Evolutionary conservation across 345 rosid species (phyloP).

Genomic region (Brassica cretica): DNA sequence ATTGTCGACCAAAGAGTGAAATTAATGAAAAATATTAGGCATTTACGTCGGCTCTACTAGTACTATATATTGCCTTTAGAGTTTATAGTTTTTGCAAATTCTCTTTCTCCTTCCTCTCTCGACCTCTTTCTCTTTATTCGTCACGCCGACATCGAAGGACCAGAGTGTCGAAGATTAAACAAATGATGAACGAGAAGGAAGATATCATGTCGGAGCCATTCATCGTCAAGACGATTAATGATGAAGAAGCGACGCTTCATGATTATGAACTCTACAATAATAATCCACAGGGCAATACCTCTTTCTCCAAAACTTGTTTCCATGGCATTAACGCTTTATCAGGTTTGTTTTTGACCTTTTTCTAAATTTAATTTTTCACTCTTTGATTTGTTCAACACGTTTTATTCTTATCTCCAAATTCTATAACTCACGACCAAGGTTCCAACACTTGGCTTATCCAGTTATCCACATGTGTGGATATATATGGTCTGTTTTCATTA

Average conservation of each 20-base stretch:
- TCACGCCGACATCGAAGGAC: conserved; percentile 13
- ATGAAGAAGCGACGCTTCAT: conserved; percentile 36
- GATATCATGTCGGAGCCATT: conserved; percentile 38
- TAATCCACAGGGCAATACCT: conserved; percentile 37
- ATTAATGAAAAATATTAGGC: background rate
- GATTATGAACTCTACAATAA: background rate
- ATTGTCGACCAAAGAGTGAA: background rate
- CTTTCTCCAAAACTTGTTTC: conserved; percentile 59
- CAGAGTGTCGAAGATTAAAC: conserved; percentile 10
- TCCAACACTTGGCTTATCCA: conserved; percentile 29
- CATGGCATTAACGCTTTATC: conserved; percentile 70
- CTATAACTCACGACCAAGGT: conserved; percentile 11
- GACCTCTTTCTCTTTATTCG: conserved; percentile 6
- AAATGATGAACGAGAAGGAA: conserved; percentile 16
- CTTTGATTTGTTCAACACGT: conserved; percentile 2
- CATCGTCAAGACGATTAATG: conserved; percentile 31
- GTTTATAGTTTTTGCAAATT: background rate
- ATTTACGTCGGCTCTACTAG: background rate
- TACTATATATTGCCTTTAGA: background rate
- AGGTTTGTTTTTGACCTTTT: conserved; percentile 42
- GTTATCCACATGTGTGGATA: background rate
- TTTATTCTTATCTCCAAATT: conserved; percentile 19
- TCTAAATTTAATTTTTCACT: background rate
- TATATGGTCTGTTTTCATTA: background rate
- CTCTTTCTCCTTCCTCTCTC: conserved; percentile 12